Evolutionary conservation across 495 filamentous ascomycete genomes (phyloP).

Genomic region (Penicillium cataractarum): DNA sequence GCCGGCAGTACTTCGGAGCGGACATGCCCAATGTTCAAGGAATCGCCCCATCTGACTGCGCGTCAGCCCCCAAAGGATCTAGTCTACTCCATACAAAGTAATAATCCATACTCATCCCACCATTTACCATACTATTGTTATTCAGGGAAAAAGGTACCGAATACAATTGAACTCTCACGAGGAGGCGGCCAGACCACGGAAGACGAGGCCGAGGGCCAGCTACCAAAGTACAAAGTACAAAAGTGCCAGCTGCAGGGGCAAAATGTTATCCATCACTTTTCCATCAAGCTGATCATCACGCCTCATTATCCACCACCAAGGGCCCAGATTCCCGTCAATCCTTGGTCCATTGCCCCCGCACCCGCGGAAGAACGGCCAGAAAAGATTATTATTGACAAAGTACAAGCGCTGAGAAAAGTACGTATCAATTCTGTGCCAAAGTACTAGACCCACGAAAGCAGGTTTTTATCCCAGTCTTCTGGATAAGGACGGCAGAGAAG

Average conservation of each 20-base stretch:
- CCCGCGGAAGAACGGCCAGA: background rate
- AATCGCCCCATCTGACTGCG: background rate
- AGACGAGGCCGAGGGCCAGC: background rate
- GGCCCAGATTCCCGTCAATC: background rate
- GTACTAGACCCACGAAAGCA: constrained; percentile 3
- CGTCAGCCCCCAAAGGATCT: background rate
- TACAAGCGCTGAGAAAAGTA: constrained; percentile 5
- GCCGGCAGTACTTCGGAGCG: background rate
- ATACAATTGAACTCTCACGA: background rate
- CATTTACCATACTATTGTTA: background rate
- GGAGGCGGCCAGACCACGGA: background rate
- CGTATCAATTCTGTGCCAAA: constrained; percentile 6
- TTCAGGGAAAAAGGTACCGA: background rate
- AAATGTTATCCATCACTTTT: constrained; percentile 9
- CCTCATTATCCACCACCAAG: background rate
- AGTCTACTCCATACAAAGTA: background rate
- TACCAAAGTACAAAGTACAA: background rate
- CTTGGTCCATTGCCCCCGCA: background rate
- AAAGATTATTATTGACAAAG: constrained; percentile 5
- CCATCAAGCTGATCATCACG: background rate
- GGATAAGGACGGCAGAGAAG: background rate
- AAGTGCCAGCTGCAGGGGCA: constrained; percentile 6
- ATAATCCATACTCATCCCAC: background rate
- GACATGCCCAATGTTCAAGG: background rate
- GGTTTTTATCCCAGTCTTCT: constrained; percentile 3